Evolutionary conservation across 106 monocot species (phyloP).

Genomic region (Dendrobium catenatum): DNA sequence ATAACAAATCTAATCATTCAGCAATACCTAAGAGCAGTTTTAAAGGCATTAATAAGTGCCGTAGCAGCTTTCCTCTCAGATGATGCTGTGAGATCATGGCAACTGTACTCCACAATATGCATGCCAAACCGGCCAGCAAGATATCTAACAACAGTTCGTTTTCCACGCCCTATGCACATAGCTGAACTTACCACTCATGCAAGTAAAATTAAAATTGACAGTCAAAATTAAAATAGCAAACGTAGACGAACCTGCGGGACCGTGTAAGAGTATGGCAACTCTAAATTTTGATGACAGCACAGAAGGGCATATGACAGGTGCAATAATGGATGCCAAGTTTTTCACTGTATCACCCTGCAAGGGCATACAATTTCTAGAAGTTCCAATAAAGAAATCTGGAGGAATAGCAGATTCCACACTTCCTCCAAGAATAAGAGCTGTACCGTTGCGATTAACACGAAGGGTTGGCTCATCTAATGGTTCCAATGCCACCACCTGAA

Average conservation of each 20-base stretch:
- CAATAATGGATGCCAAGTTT: conserved; percentile 51
- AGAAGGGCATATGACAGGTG: conserved; percentile 63
- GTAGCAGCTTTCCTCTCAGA: conserved; percentile 60
- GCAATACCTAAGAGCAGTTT: conserved; percentile 54
- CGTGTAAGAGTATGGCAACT: conserved; percentile 68
- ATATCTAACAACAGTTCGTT: conserved; percentile 66
- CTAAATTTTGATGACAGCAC: conserved; percentile 61
- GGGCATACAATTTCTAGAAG: conserved; percentile 26
- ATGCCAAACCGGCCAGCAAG: conserved; percentile 60
- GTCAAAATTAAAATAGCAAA: conserved; percentile 5
- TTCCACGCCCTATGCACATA: conserved; percentile 70
- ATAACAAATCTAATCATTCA: conserved; percentile 3
- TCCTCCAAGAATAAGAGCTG: conserved; percentile 81
- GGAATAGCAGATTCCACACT: conserved; percentile 67
- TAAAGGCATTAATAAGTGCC: conserved; percentile 67
- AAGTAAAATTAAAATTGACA: neutral
- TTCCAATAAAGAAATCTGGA: conserved; percentile 42
- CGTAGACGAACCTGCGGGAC: conserved; percentile 51
- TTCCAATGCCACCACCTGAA: conserved; percentile 76
- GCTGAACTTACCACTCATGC: neutral
- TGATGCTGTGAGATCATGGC: conserved; percentile 76
- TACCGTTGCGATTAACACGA: conserved; percentile 53
- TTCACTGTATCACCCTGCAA: conserved; percentile 63
- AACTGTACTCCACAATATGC: conserved; percentile 87
- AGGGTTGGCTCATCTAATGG: conserved; percentile 63